Percentiles rank a stretch among this genome's conserved stretches.
phyloP scores from a whole-genome alignment of 129 eudicot species.

The Glebionis coronaria region DNA sequence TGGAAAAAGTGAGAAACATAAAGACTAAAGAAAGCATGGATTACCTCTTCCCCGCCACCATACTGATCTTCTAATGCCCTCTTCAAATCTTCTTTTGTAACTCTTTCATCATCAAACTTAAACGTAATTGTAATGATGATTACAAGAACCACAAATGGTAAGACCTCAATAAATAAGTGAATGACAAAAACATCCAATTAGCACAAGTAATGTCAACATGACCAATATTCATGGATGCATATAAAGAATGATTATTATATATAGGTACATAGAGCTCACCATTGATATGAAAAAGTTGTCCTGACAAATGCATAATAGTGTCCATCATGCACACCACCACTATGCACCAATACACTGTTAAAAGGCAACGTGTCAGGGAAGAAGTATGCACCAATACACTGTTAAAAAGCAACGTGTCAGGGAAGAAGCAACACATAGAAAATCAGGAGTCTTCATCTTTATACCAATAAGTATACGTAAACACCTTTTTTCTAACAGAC shows the following conservation, averaged over 20 bases:
- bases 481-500: neutral
- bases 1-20: neutral
- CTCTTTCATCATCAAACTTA: conserved; percentile 86
- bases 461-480: neutral
- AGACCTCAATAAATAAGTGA: neutral
- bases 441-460: neutral
- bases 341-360: conserved; percentile 33
- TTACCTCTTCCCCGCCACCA: conserved; percentile 96
- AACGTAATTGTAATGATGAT: conserved; percentile 45
- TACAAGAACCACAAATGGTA: conserved; percentile 10
- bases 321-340: conserved; percentile 83
- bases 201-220: no score
- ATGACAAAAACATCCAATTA: no score
- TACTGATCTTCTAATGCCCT: conserved; percentile 85
- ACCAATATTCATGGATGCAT: neutral
- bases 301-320: conserved; percentile 86
- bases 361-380: no score
- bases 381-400: conserved; percentile 28
- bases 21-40: conserved; percentile 9
- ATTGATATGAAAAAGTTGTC: conserved; percentile 77
- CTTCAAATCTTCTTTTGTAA: conserved; percentile 81
- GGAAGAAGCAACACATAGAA: neutral
- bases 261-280: conserved; percentile 36
- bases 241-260: neutral
- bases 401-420: neutral